Evolutionary conservation across 352 stramenopile genomes (phyloP).

Genomic region (Pythium apleroticum): DNA sequence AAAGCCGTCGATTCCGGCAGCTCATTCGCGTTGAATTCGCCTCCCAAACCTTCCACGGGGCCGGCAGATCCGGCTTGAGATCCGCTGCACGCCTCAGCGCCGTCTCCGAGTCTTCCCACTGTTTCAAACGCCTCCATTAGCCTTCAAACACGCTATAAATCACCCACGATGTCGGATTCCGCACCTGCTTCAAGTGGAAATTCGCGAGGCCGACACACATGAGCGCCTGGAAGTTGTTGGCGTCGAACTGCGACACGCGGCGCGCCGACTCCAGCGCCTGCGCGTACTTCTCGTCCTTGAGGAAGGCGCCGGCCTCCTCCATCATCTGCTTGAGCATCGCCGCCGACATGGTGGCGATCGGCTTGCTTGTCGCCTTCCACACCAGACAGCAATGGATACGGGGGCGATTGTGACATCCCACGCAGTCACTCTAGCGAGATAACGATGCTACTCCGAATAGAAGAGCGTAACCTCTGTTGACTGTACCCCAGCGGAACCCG

Average conservation of each 20-base stretch:
- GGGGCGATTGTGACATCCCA: conserved; percentile 14
- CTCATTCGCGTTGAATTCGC: background rate
- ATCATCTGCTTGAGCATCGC: conserved; percentile 78
- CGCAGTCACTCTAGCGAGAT: no score
- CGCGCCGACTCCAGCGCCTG: conserved; percentile 64
- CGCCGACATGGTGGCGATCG: conserved; percentile 45
- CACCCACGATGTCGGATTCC: no score
- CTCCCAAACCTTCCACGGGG: conserved; percentile 72
- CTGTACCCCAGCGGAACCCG: no score
- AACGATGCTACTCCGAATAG: no score
- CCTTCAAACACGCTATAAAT: no score
- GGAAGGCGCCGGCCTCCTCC: conserved; percentile 60
- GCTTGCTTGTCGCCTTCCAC: background rate
- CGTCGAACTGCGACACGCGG: conserved; percentile 73
- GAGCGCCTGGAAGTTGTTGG: conserved; percentile 81
- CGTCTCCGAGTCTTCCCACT: conserved; percentile 73
- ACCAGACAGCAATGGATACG: background rate
- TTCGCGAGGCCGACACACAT: conserved; percentile 80
- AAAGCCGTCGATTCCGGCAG: background rate
- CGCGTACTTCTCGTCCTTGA: conserved; percentile 78
- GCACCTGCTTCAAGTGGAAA: conserved; percentile 68
- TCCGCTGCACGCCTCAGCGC: conserved; percentile 63
- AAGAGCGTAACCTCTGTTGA: no score
- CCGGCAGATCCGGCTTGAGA: conserved; percentile 70
- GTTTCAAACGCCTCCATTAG: background rate